Evolutionary conservation across 2,329 filamentous ascomycete species (phyloP), one percentile per base, ranked within the genome.

Genomic region (Epichloe scottii): DNA sequence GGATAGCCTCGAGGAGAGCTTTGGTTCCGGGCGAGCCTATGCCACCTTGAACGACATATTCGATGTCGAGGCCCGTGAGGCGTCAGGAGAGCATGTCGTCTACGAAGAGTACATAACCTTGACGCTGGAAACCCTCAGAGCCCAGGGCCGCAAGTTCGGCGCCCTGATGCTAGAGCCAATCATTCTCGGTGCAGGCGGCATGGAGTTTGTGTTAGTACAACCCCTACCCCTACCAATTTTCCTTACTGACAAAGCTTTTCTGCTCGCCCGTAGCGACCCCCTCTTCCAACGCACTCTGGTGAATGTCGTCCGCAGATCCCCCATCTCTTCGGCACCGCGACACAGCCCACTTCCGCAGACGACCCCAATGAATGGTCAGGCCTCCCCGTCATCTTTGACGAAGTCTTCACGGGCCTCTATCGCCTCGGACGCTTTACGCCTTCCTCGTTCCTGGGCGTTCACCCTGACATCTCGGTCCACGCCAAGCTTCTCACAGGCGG

Each of bases 361-460:
- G 57, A 60, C 35, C 48, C 58, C 34, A 60, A 58, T 8, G 56
- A 69, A 33, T 94, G 88, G 88, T 73, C 74, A 1, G 87, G 88
- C 2, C 75, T 94, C 4, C 88, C 89, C 0, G 70, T 94, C 39
- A 74, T 94, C 57, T 88, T 89, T 56, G 88, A 95, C 62, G 89
- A 94, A 63, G 88, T 94, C 37, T 94, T 95, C 66, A 91, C 87
- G 0, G 88, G 88, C 1, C 71, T 94, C 4, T 90, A 90, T 63
- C 85, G 89, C 12, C 79, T 95, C 0, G 88, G 89, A 2, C 78
- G 82, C 39, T 81, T 84, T 61, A 82, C 78, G 1, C 75, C 87
- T 0, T 79, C 85, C 0, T 82, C 82, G 0, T 86, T 91, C 64
- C 75, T 94, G 3, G 71, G 72, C 5, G 69, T 80, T 0, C 66